Conservation (phyloP, 2,329 filamentous ascomycete species). For the Aureobasidium sp. region DNA sequence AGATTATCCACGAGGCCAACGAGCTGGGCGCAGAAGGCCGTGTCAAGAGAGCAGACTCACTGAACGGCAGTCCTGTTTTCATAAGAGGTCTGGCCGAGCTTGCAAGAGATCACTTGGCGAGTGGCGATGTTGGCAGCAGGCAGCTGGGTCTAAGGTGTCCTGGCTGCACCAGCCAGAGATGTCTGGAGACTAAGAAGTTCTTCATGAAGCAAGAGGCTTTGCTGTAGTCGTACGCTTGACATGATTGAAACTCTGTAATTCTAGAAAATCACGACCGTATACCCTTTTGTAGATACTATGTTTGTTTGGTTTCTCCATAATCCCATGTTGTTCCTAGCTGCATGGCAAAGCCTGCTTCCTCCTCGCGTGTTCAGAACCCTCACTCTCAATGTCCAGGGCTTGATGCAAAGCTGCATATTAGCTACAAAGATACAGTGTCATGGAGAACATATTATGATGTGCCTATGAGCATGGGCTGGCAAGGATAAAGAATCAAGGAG, state of each 20-base stretch:
- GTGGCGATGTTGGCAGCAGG: conserved; percentile 62
- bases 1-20: conserved; percentile 85
- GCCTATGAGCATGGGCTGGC: not conserved
- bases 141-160: conserved; percentile 92
- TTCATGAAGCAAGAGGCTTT: conserved; percentile 37
- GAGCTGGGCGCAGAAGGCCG: conserved; percentile 57
- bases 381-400: not conserved
- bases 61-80: conserved; percentile 88
- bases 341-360: not conserved
- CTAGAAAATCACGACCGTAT: not conserved
- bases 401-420: not conserved
- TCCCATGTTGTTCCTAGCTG: not conserved
- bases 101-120: conserved; percentile 70
- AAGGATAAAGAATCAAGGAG: not conserved
- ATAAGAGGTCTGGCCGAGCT: conserved; percentile 85
- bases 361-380: not conserved
- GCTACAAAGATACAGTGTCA: not conserved
- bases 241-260: not conserved
- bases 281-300: not conserved
- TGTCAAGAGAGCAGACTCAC: conserved; percentile 80
- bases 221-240: conserved; percentile 3
- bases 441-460: not conserved
- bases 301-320: not conserved
- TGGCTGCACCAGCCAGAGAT: conserved; percentile 84
- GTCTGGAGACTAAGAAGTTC: conserved; percentile 67